A percentile compares a stretch with the other conserved stretches of the same genome.
Evolutionary conservation across 352 stramenopile genomes (phyloP).

Genomic region (Pythium apleroticum): DNA sequence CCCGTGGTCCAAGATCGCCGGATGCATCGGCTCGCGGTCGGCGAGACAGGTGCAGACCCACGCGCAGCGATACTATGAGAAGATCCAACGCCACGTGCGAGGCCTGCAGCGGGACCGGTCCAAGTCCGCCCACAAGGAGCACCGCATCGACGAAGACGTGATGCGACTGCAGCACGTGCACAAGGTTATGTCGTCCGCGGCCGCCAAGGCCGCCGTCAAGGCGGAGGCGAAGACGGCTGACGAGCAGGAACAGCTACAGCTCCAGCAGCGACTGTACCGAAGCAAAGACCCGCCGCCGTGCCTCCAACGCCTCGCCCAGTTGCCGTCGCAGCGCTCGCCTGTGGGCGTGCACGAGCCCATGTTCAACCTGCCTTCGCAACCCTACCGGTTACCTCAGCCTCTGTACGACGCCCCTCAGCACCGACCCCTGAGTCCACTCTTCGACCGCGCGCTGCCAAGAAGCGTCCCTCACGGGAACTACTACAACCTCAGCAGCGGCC

Average conservation of each 20-base stretch:
- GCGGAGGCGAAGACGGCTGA: background rate
- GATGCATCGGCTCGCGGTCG: slow-evolving; percentile 35
- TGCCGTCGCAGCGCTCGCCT: slow-evolving; percentile 13
- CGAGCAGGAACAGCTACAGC: background rate
- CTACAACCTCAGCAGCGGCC: background rate
- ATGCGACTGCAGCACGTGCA: slow-evolving; percentile 22
- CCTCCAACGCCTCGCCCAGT: slow-evolving; percentile 16
- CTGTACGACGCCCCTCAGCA: slow-evolving; percentile 2
- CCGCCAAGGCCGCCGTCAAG: background rate
- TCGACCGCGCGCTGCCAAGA: background rate
- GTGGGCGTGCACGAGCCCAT: slow-evolving; percentile 14
- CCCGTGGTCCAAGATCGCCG: slow-evolving; percentile 36
- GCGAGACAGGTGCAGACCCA: slow-evolving; percentile 69
- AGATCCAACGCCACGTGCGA: slow-evolving; percentile 58
- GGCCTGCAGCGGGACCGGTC: slow-evolving; percentile 33
- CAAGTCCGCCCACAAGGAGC: slow-evolving; percentile 24
- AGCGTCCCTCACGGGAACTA: background rate
- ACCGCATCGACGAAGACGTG: slow-evolving; percentile 26
- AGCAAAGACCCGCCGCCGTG: slow-evolving; percentile 24
- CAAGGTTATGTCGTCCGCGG: slow-evolving; percentile 10
- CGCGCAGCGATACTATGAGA: slow-evolving; percentile 67
- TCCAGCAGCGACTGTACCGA: slow-evolving; percentile 15
- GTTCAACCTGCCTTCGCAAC: slow-evolving; percentile 2
- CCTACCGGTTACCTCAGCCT: slow-evolving; percentile 5
- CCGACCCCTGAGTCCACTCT: background rate